phyloP scores from a whole-genome alignment of 768 basidiomycete genomes.

The Psilocybe cubensis region DNA sequence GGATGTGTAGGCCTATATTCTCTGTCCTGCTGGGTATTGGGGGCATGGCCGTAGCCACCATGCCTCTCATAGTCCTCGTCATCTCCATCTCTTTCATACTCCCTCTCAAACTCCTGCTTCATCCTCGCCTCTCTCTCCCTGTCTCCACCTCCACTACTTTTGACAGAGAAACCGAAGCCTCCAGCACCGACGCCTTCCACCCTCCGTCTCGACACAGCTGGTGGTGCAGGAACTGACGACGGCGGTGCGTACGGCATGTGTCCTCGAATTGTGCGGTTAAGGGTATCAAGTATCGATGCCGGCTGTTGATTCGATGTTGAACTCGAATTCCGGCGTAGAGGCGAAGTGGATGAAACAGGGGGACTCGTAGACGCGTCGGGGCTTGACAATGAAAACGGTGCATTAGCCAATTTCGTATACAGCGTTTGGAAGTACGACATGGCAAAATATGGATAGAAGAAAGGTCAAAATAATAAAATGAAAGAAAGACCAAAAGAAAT shows the following conservation, averaged over 20 bases:
- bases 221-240: too few relatives aligned
- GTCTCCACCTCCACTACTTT: background rate
- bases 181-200: background rate
- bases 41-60: too few relatives aligned
- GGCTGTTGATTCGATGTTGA: too few relatives aligned
- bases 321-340: background rate
- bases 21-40: too few relatives aligned
- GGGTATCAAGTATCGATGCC: too few relatives aligned
- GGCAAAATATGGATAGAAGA: too few relatives aligned
- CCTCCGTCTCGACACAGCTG: background rate
- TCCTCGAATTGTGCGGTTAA: too few relatives aligned
- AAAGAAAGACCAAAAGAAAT: background rate
- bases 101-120: conserved; percentile 11
- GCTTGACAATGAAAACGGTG: background rate
- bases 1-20: conserved; percentile 10
- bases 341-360: background rate
- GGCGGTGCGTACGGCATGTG: too few relatives aligned
- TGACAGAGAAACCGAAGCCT: background rate
- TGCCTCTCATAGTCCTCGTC: conserved; percentile 6
- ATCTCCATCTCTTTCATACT: conserved; percentile 30
- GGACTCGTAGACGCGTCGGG: background rate
- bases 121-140: background rate
- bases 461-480: too few relatives aligned
- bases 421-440: too few relatives aligned
- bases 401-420: background rate